Base-by-base conservation (phyloP, 176 grass and related monocot species). In the Aegilops umbellulata region DNA sequence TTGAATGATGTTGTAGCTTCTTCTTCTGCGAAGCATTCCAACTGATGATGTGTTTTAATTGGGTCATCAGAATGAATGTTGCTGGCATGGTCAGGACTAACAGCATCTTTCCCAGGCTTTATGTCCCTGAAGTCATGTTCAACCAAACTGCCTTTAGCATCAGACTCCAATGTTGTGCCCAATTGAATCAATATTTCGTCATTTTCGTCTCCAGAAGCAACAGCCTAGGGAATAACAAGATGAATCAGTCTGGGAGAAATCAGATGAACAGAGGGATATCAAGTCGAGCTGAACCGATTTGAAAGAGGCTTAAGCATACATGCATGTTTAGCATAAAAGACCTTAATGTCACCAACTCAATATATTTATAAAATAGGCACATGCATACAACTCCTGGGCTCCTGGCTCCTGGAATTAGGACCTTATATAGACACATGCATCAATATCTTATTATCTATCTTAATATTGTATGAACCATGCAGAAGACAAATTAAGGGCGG, bases 131-230 rank as follows among this genome's bases (percentile, higher is more conserved):
- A 12, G 67, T 84, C 74, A 81, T 73, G 66, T 65, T 39, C 36
- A 87, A 75, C 29, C 1, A 1, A 79, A 83, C 47, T 76, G 55
- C 67, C 20, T 85, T 87, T 90, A 58, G 26, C 25, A 47, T 80
- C 72, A 92, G 57, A 65, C 44, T 63, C 47, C 79, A 39, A 65
- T 32, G 77, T 30, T 30, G 22, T 65, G 44, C 70, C 72, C 46
- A 39, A 19, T 66, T 89, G 80, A 77, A 84, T 84, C 64, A 25
- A 24, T 76, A 88, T 69, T 81, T 84, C 63, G 1, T 82, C 75
- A 11, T 65, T 83, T 38, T 76, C 82, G 15, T 60, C 83, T 69
- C 76, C 85, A 42, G 83, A 85, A 41, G 35, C 86, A 82, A 75
- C 70, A 38, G 53, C 80, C 81, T 77, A 70, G 47, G 47, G 26